Base-by-base conservation (phyloP, 208 protist species). In the Blastocrithidia nonstop region DNA sequence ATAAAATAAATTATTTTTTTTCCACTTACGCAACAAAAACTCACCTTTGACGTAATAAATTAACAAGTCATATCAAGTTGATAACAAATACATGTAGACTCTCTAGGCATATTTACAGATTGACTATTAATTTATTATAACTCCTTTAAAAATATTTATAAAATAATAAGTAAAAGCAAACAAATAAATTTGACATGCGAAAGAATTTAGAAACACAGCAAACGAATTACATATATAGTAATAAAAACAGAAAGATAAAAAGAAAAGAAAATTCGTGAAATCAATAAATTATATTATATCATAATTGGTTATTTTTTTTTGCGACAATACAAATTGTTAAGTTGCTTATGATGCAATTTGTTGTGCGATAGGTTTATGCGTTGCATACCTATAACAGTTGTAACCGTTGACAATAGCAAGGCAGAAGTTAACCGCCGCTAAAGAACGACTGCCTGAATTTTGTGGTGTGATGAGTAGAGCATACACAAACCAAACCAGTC, bases 381-480 rank as follows among this genome's bases (percentile, higher is more conserved):
- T 11, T n/a, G n/a, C 29, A 35, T 35, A 35, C 29, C 29, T 71
- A 51, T 85, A 83, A 54, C 63, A 76, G 57, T 93, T 93, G 57
- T 74, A 88, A 1, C 83, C 83, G 48, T 93, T 79, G 15, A 93
- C 79, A n/a, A 48, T 41, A 4, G 73, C 78, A 32, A 93, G 41
- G 50, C 83, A 86, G 4, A 82, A 33, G 58, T 93, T 93, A 29
- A 93, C 75, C 15, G 79, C 27, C 2, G 79, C 75, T 5, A 93
- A 46, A 11, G 83, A 64, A 48, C 83, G 74, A 45, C 78, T 93
- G 32, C 83, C 83, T 5, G 83, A 68, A 61, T 88, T 88, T 43
- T 93, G 83, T 8, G 83, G 83, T 60, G 83, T 71, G 52, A 93
- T 93, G 29, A 93, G 47, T 21, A 88, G 67, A 2, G 79, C 69